phyloP scores from a whole-genome alignment of 306 rosid genomes.

The Amphicarpaea edgeworthii region DNA sequence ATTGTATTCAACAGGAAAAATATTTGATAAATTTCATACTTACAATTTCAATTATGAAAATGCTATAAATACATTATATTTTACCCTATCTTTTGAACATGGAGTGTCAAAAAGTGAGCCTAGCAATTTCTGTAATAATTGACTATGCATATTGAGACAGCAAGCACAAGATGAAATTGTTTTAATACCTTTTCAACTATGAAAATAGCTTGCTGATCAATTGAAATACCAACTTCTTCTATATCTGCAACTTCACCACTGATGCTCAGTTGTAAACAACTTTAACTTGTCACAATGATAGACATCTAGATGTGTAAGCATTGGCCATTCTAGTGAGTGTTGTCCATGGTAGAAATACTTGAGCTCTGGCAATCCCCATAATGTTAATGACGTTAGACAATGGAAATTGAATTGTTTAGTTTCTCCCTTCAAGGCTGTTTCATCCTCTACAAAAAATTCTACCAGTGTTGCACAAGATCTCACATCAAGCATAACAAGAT shows the following conservation, averaged over 20 bases:
- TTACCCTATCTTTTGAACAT: neutral
- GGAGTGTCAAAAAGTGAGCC: neutral
- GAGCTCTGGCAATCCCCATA: constrained; percentile 23
- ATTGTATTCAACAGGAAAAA: too few relatives aligned
- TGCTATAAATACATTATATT: too few relatives aligned
- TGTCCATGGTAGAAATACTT: constrained; percentile 22
- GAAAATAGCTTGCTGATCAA: neutral
- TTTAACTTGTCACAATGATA: constrained; percentile 21
- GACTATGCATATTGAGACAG: neutral
- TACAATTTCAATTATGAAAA: too few relatives aligned
- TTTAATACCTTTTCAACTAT: constrained; percentile 9
- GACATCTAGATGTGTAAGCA: constrained; percentile 1
- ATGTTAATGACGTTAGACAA: neutral
- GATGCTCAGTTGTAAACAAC: neutral
- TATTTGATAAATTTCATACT: too few relatives aligned
- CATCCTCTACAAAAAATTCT: constrained; percentile 31
- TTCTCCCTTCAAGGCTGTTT: neutral
- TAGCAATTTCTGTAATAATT: neutral
- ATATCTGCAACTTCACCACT: neutral
- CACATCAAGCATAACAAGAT: constrained; percentile 31
- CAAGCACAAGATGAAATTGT: neutral
- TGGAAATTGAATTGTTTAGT: neutral
- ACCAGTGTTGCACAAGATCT: constrained; percentile 19
- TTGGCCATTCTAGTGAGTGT: neutral
- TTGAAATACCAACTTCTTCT: neutral